Evolutionary conservation across 768 basidiomycete genomes (phyloP), one percentile per base, ranked within the genome.

Genomic region (Trametes punicea): DNA sequence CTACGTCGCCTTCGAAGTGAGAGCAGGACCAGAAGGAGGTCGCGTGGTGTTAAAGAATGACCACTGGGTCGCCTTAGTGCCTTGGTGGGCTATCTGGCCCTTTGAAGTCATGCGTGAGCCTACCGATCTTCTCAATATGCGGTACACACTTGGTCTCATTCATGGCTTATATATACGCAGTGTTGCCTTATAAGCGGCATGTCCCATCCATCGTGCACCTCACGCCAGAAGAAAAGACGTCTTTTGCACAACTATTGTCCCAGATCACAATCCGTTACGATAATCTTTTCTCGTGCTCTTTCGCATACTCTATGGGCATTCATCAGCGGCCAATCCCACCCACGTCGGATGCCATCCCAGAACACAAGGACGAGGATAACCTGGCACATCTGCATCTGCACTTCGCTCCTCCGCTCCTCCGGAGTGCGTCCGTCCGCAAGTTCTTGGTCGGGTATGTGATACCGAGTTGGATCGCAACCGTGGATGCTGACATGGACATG

Each of bases 11-110:
- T 77, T 81, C 36, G 92, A 95, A 69, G 68, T 81, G 7, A 67
- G 66, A 21, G 64, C 75, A 15, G 57, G 67, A 6, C 70, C 65
- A n/a, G 67, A 73, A 23, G 70, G 77, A 51, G 79, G 81, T 13
- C 82, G 93, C 10, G 72, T 93, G 36, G 85, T 95, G 2, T 67
- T 85, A 30, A 73, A 78, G 67, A 90, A 90, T 64, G 80, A 83
- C 16, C 79, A 88, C 64, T 97, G 91, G 82, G 77, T 89, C 2
- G 91, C 87, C 0, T 66, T 96, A 2, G 93, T 95, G 3, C 94
- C 94, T 2, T 96, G 91, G 87, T 97, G 94, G 94, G 94, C 93
- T 6, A 81, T 82, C 29, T 97, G 93, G 94, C 94, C 94, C 0
- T 97, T 85, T 66, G 94, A 97, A 69, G 77, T 87, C 16, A 72